phyloP scores from a whole-genome alignment of 2,329 filamentous ascomycete genomes.

The Fusarium compactum region DNA sequence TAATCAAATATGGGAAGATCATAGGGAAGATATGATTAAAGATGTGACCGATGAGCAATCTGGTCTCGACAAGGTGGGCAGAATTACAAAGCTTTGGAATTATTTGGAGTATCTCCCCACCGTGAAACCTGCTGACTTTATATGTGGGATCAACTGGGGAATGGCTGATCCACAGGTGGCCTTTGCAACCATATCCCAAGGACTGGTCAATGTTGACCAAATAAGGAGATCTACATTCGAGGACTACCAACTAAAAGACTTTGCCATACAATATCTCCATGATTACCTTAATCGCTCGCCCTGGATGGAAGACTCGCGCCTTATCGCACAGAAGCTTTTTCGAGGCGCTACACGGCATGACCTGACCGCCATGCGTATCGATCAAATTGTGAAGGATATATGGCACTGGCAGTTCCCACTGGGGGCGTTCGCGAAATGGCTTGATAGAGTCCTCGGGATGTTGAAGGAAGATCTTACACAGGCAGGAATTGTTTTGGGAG shows the following conservation, averaged over 20 bases:
- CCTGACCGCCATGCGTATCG: accelerated
- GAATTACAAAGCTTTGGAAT: too few species aligned
- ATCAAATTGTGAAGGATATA: accelerated
- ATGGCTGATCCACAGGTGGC: accelerated
- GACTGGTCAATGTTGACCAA: accelerated
- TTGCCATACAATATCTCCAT: neutral
- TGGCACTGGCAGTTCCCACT: accelerated
- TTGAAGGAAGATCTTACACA: constrained; percentile 2
- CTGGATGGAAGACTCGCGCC: neutral
- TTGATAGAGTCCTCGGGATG: accelerated
- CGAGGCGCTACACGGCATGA: neutral
- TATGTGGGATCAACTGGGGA: too few species aligned
- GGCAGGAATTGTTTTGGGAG: neutral
- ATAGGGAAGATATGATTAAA: too few species aligned
- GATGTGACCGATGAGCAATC: too few species aligned
- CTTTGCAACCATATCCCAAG: neutral
- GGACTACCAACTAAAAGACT: neutral
- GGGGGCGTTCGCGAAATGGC: neutral
- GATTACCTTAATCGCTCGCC: neutral
- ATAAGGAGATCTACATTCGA: neutral
- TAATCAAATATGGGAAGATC: too few species aligned
- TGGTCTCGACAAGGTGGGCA: too few species aligned
- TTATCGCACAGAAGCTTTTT: neutral
- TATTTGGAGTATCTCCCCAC: too few species aligned
- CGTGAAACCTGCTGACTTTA: too few species aligned